Evolutionary conservation across 306 rosid genomes (phyloP), one percentile per base, ranked within the genome.

Genomic region (Glycyrrhiza uralensis): DNA sequence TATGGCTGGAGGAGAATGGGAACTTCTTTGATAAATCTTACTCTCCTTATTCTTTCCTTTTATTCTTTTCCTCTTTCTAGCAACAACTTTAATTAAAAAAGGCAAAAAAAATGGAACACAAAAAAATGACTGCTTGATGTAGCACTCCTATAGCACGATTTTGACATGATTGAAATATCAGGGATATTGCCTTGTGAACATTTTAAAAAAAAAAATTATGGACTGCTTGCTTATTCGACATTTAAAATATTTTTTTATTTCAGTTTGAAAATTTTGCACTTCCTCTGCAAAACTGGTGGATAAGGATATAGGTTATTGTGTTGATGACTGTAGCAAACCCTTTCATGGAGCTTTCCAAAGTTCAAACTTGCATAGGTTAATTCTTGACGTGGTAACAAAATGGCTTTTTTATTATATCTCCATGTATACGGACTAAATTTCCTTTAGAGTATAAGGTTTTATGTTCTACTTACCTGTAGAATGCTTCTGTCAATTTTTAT

Each of bases 401-500:
- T 58, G 18, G 50, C 64, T 49, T 42, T 72, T 46, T 35, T 20
- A 24, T 36, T 18, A 65, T 79, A 24, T 10, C 8, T 60, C 22
- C 23, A 9, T 62, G 13, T 52, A 28, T 8, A 44, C 7, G 63
- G 20, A 32, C 20, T 55, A 12, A 55, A 29, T 51, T 45, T 51
- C 18, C 33, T 61, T 66, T 15, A 29, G 28, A 29, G 29, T 36
- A 24, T 5, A 51, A 55, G 42, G 63, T 41, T 51, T 62, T 46
- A 56, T 47, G 67, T 41, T 67, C 45, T 58, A 20, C 39, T 28
- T 33, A 2, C 28, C 49, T 46, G 44, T 39, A 14, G 39, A 36
- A n/a, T 79, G 41, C 44, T 66, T 72, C 18, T 76, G 14, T 39
- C 63, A 55, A 32, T 26, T 69, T 78, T 50, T 32, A 42, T 18